phyloP scores from a whole-genome alignment of 371 early-diverging fungal species.

The Entomophthora muscae region DNA sequence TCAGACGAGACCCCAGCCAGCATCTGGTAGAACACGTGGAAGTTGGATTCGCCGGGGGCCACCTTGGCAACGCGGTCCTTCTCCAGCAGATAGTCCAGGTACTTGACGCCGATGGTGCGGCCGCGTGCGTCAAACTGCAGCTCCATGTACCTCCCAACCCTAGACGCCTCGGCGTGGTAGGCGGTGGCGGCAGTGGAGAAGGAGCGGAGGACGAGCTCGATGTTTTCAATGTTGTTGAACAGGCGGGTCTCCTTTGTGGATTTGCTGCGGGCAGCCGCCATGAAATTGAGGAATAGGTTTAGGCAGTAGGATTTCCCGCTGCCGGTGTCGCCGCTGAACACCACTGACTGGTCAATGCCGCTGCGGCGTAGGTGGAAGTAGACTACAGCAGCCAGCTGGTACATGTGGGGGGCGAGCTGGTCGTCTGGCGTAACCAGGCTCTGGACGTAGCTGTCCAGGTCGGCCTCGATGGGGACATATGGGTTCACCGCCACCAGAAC shows the following conservation, averaged over 20 bases:
- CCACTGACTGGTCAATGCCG: conserved; percentile 63
- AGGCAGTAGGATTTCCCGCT: conserved; percentile 70
- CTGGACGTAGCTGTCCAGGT: conserved; percentile 28
- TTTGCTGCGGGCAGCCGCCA: conserved; percentile 44
- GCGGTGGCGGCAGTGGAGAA: conserved; percentile 74
- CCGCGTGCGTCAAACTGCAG: conserved; percentile 78
- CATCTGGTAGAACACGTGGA: conserved; percentile 82
- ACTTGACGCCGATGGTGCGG: conserved; percentile 69
- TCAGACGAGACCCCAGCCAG: conserved; percentile 33
- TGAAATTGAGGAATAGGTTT: conserved; percentile 36
- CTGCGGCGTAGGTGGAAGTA: conserved; percentile 67
- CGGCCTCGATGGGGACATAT: conserved; percentile 20
- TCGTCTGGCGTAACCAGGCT: conserved; percentile 9
- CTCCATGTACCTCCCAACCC: conserved; percentile 77
- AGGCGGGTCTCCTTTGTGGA: conserved; percentile 62
- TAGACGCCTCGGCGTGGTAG: conserved; percentile 61
- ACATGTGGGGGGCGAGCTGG: conserved; percentile 29
- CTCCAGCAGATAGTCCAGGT: conserved; percentile 83
- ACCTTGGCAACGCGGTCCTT: conserved; percentile 48
- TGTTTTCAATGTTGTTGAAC: conserved; percentile 49
- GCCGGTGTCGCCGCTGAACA: conserved; percentile 74
- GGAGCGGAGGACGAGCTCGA: conserved; percentile 51
- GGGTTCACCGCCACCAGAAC: conserved; percentile 34
- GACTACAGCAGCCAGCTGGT: conserved; percentile 37
- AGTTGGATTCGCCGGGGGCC: conserved; percentile 50